These are phyloP conservation scores for Scheffersomyces amazonensis DNA, from an alignment of 805 yeast genomes.

Conservation along the genomic window DNA sequence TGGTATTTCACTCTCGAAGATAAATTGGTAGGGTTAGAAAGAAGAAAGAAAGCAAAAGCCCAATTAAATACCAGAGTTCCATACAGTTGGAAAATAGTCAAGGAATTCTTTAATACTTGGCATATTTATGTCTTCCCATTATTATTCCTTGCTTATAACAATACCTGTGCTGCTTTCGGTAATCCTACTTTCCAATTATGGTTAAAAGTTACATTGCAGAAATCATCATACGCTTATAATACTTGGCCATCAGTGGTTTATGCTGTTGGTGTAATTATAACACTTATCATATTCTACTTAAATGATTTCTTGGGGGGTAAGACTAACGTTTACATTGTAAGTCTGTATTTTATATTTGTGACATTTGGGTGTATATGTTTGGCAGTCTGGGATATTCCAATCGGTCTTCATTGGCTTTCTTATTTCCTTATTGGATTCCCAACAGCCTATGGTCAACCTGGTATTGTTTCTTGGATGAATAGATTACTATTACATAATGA, in stretches of 20 bases:
- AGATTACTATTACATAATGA: slow-evolving; percentile 42
- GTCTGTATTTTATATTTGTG: slow-evolving; percentile 34
- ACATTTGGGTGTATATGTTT: slow-evolving; percentile 42
- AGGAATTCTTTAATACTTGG: slow-evolving; percentile 46
- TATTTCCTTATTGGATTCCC: slow-evolving; percentile 50
- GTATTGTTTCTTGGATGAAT: slow-evolving; percentile 57
- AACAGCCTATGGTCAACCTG: slow-evolving; percentile 52
- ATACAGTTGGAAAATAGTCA: slow-evolving; percentile 39
- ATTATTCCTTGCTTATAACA: slow-evolving; percentile 34
- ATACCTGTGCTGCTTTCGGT: slow-evolving; percentile 24
- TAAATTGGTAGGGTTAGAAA: slow-evolving; percentile 44
- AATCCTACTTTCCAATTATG: slow-evolving; percentile 39
- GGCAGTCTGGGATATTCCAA: slow-evolving; percentile 48
- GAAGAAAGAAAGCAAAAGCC: slow-evolving; percentile 41
- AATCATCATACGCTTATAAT: slow-evolving; percentile 28
- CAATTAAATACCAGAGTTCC: slow-evolving; percentile 39
- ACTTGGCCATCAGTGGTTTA: slow-evolving; percentile 27
- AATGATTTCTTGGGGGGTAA: slow-evolving; percentile 31
- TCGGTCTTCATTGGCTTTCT: slow-evolving; percentile 47
- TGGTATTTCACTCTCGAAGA: slow-evolving; percentile 28
- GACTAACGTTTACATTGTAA: slow-evolving; percentile 34
- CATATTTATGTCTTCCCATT: slow-evolving; percentile 45
- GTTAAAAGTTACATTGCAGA: slow-evolving; percentile 28
- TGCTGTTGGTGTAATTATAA: slow-evolving; percentile 22
- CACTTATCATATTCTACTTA: slow-evolving; percentile 22